These are phyloP conservation scores for Colletotrichum sp. DNA, from an alignment of 2,329 filamentous ascomycete species.

Conservation along the genomic window DNA sequence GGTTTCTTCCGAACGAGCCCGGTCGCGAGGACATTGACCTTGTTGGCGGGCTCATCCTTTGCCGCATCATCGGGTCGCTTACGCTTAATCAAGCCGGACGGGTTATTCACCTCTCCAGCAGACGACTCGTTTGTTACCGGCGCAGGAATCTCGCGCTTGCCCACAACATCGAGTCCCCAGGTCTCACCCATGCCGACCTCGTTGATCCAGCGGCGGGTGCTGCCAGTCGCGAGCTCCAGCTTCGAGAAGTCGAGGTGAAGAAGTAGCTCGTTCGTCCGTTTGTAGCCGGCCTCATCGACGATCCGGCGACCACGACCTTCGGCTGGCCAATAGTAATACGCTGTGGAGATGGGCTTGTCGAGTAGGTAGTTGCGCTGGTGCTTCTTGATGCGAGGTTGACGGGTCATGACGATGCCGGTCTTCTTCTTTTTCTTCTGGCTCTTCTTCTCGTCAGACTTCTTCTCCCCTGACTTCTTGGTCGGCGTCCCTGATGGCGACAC, in stretches of 20 bases:
- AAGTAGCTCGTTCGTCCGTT: conserved; percentile 71
- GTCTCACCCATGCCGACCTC: conserved; percentile 63
- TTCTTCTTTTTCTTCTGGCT: conserved; percentile 55
- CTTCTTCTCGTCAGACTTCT: conserved; percentile 26
- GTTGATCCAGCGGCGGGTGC: conserved; percentile 72
- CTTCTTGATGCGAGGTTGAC: conserved; percentile 70
- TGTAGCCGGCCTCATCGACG: conserved; percentile 69
- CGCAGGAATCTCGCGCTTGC: conserved; percentile 38
- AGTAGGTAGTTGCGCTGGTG: conserved; percentile 54
- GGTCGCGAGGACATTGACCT: conserved; percentile 52
- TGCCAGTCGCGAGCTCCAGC: conserved; percentile 64
- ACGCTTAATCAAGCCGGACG: conserved; percentile 53
- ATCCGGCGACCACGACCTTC: conserved; percentile 68
- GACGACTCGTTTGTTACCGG: conserved; percentile 3
- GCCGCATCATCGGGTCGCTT: conserved; percentile 41
- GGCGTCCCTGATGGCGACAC: neutral
- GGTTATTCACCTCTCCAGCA: conserved; percentile 44
- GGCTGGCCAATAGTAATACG: conserved; percentile 70
- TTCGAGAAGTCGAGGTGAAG: conserved; percentile 77
- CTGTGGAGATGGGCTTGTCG: conserved; percentile 55
- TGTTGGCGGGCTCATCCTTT: conserved; percentile 15
- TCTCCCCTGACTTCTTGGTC: conserved; percentile 38
- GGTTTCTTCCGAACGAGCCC: conserved; percentile 63
- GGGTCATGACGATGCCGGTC: conserved; percentile 65
- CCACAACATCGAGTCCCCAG: conserved; percentile 59